phyloP scores from a whole-genome alignment of 306 rosid genomes.

The Mimosa pudica region DNA sequence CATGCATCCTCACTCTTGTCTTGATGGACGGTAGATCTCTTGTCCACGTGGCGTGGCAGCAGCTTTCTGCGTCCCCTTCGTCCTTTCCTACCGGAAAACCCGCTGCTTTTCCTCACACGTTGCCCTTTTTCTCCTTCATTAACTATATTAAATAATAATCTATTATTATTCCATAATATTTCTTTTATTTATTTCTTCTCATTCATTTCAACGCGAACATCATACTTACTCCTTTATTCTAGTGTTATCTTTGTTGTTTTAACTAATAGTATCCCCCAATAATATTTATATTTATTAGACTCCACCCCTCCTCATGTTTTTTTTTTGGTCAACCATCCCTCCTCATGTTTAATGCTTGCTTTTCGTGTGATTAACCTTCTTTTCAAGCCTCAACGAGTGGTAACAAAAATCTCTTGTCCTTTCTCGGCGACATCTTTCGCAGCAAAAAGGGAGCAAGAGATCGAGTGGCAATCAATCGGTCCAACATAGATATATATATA shows the following conservation, averaged over 20 bases:
- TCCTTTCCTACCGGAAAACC: constrained; percentile 86
- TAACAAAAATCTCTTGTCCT: neutral
- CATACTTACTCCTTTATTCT: no score
- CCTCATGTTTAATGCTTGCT: neutral
- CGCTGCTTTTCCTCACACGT: constrained; percentile 80
- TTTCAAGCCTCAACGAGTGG: neutral
- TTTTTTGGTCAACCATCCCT: no score
- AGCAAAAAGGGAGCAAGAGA: neutral
- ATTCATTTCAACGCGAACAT: neutral
- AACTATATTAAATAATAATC: constrained; percentile 15
- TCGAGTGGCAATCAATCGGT: neutral
- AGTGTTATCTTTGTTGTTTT: neutral
- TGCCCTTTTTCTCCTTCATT: constrained; percentile 41
- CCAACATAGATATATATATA: no score
- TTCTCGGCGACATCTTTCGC: neutral
- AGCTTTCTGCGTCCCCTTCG: constrained; percentile 50
- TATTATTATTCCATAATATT: neutral
- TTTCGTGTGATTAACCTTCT: neutral
- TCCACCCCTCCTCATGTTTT: neutral
- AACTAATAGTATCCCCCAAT: neutral
- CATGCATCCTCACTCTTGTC: constrained; percentile 11
- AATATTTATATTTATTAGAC: neutral
- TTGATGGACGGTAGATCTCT: constrained; percentile 6
- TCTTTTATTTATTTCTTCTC: neutral
- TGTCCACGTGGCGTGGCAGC: constrained; percentile 49